Evolutionary conservation across 495 filamentous ascomycete species (phyloP).

Genomic region (Daldinia grandis): DNA sequence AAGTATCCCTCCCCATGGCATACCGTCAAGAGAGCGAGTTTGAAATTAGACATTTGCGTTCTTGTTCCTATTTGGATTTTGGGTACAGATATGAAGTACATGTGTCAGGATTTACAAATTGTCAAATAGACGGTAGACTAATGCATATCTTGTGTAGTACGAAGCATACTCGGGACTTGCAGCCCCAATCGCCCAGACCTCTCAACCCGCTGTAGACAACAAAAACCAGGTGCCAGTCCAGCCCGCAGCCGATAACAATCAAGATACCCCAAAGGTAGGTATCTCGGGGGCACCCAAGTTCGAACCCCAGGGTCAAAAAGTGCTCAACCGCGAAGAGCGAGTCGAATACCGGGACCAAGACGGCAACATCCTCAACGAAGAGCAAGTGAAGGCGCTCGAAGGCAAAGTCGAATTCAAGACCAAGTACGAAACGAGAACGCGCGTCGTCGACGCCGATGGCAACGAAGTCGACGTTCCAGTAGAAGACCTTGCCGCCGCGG

Average conservation of each 20-base stretch:
- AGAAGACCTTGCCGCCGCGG: constrained; percentile 42
- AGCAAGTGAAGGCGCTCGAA: constrained; percentile 81
- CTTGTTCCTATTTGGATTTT: constrained; percentile 17
- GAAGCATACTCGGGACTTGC: constrained; percentile 51
- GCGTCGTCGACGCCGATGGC: constrained; percentile 78
- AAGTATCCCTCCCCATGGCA: constrained; percentile 60
- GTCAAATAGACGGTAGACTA: constrained; percentile 30
- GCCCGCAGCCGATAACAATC: constrained; percentile 30
- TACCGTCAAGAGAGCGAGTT: constrained; percentile 47
- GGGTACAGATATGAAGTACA: constrained; percentile 10
- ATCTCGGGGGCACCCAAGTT: constrained; percentile 56
- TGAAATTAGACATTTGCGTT: constrained; percentile 24
- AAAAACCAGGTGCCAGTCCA: constrained; percentile 38
- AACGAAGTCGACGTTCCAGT: constrained; percentile 67
- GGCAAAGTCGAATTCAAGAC: constrained; percentile 96
- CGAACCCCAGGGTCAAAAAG: constrained; percentile 56
- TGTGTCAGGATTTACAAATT: constrained; percentile 3
- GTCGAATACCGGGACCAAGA: constrained; percentile 95
- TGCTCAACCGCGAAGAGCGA: constrained; percentile 77
- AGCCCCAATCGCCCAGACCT: constrained; percentile 45
- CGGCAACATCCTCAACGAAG: constrained; percentile 84
- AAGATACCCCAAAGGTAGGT: constrained; percentile 40
- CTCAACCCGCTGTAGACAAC: constrained; percentile 38
- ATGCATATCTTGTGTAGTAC: constrained; percentile 47
- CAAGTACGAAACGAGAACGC: constrained; percentile 88